Evolutionary conservation across 768 basidiomycete species (phyloP).

Genomic region (Hygrocybe punicea): DNA sequence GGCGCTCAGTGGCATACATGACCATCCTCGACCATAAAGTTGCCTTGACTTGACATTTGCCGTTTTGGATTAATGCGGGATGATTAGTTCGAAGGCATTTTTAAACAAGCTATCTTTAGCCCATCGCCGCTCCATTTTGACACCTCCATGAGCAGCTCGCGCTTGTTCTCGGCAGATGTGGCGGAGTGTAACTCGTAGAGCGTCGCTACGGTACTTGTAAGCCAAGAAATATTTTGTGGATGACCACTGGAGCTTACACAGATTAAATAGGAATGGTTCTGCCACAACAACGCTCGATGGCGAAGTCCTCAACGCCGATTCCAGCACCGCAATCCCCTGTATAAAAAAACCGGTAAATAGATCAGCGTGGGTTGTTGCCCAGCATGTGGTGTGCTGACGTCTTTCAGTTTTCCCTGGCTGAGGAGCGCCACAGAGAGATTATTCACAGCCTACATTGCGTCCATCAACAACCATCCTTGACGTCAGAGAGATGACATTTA

Average conservation of each 20-base stretch:
- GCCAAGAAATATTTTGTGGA: neutral
- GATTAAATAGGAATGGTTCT: constrained; percentile 82
- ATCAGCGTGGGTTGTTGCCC: neutral
- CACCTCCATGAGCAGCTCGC: constrained; percentile 67
- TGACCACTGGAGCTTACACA: constrained; percentile 45
- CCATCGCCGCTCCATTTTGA: constrained; percentile 88
- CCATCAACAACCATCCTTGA: neutral
- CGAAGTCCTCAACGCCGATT: constrained; percentile 56
- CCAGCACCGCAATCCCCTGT: constrained; percentile 69
- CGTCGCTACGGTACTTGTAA: constrained; percentile 50
- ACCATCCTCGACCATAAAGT: no score
- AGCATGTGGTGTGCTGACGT: constrained; percentile 42
- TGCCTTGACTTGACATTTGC: neutral
- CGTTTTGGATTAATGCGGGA: neutral
- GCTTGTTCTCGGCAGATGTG: constrained; percentile 71
- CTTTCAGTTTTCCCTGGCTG: constrained; percentile 66
- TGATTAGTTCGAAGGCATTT: constrained; percentile 63
- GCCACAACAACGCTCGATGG: constrained; percentile 71
- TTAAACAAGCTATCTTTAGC: constrained; percentile 68
- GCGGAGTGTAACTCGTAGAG: constrained; percentile 78
- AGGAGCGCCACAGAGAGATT: constrained; percentile 71
- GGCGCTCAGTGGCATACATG: no score
- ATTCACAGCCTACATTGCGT: constrained; percentile 57
- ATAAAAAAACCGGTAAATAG: neutral
- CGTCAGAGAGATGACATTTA: constrained; percentile 26